Base-by-base conservation (phyloP, 2,329 filamentous ascomycete genomes). In the Claviceps lovelessii region DNA sequence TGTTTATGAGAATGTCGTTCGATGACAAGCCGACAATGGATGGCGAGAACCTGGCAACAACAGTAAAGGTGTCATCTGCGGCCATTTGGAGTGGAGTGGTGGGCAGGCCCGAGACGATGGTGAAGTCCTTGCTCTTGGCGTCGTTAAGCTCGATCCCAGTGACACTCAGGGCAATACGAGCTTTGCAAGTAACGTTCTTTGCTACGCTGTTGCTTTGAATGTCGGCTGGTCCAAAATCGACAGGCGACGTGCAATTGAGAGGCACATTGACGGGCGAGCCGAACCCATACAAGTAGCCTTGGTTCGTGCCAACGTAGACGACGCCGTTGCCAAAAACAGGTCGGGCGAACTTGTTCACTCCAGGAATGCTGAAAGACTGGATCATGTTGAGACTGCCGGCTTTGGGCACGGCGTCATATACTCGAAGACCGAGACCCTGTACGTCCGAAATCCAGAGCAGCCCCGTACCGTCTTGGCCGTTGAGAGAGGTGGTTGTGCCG, bases 401-500 rank as follows among this genome's bases (percentile, higher is more conserved):
- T 9, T 69, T 64, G 0, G 76, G 79, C 1, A 79, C 64, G 0
- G 77, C 74, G 28, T 78, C 71, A 59, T 79, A 80, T 39, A 79
- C 71, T 23, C 75, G 71, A 10, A 80, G 68, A 55, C 76, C 75
- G 7, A 68, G 66, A 6, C 76, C 76, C 58, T 80, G 74, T 0
- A 80, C 76, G 54, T 82, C 79, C 1, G 72, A 74, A 1, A 73
- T 73, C 79, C 79, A 82, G 6, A 80, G 62, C 0, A 82, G 70
- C 31, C 78, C 79, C 1, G 77, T 80, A 3, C 78, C 79, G 2
- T 70, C 63, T 58, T 79, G 69, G 4, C 74, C 75, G 53, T 77
- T 72, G 49, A 80, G 67, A 0, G 78, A 78, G 0, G 79, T 82
- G 0, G 74, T 75, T 0, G 78, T 79, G 28, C 77, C 76, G 56